phyloP scores from a whole-genome alignment of 495 filamentous ascomycete species.

The Penicillium pulvis region DNA sequence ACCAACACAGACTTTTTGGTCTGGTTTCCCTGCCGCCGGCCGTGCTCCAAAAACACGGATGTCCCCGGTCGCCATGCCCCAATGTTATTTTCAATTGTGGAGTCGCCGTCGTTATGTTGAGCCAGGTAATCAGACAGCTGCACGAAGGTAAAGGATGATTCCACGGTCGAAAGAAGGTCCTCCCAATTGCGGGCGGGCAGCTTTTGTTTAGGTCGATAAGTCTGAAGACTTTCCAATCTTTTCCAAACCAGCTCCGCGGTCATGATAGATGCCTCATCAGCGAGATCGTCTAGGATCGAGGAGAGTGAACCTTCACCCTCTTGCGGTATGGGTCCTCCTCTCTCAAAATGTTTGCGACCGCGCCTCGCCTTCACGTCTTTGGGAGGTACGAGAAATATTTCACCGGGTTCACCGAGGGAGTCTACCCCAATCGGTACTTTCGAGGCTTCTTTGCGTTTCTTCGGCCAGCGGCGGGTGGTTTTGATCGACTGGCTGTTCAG shows the following conservation, averaged over 20 bases:
- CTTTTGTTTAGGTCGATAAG: conserved; percentile 23
- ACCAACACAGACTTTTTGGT: conserved; percentile 37
- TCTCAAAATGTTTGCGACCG: conserved; percentile 3
- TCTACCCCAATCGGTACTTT: conserved; percentile 30
- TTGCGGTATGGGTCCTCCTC: conserved; percentile 1
- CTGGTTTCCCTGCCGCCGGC: conserved; percentile 19
- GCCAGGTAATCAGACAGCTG: conserved; percentile 39
- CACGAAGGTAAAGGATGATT: conserved; percentile 35
- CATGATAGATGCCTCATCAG: conserved; percentile 19
- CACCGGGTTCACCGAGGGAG: conserved; percentile 42
- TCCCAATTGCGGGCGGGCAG: conserved; percentile 31
- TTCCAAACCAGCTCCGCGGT: conserved; percentile 13
- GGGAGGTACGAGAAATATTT: conserved; percentile 42
- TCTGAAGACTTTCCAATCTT: conserved; percentile 30
- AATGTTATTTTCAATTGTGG: background rate
- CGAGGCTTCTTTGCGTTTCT: background rate
- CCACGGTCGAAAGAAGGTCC: conserved; percentile 27
- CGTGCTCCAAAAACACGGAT: conserved; percentile 24
- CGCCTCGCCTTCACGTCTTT: conserved; percentile 5
- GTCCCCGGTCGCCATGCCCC: conserved; percentile 35
- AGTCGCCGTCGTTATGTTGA: background rate
- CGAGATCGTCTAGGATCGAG: conserved; percentile 35
- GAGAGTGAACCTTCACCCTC: conserved; percentile 17
- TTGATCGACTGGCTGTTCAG: background rate
- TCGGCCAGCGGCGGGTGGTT: background rate